phyloP scores from a whole-genome alignment of 441 rosid genomes.

The Rhodomyrtus psidioides region DNA sequence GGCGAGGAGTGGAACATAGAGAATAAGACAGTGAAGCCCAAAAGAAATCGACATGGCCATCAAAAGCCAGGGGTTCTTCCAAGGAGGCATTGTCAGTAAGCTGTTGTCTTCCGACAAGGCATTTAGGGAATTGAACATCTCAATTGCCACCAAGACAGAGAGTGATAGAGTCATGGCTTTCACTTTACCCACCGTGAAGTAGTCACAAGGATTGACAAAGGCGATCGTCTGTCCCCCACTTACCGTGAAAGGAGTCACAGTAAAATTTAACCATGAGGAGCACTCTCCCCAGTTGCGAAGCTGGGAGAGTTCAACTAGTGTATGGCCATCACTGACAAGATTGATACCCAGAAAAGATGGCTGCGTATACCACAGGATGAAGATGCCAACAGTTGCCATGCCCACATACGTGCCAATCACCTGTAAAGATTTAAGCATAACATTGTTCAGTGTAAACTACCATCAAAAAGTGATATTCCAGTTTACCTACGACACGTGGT shows the following conservation, averaged over 20 bases:
- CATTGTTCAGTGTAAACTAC: background rate
- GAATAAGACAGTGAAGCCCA: constrained; percentile 70
- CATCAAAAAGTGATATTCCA: background rate
- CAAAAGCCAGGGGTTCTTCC: constrained; percentile 92
- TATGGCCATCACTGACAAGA: constrained; percentile 65
- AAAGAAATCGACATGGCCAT: constrained; percentile 77
- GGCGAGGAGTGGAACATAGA: constrained; percentile 74
- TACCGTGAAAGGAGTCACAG: constrained; percentile 42
- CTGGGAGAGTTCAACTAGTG: constrained; percentile 54
- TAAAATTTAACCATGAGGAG: constrained; percentile 70
- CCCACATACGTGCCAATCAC: constrained; percentile 85
- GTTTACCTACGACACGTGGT: background rate
- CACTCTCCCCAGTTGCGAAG: constrained; percentile 78
- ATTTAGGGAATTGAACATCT: constrained; percentile 87
- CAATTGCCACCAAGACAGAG: constrained; percentile 83
- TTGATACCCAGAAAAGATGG: constrained; percentile 69
- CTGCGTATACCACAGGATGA: constrained; percentile 76
- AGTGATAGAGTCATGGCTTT: constrained; percentile 85
- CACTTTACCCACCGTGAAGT: constrained; percentile 71
- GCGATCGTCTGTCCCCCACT: constrained; percentile 40
- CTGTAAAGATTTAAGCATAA: constrained; percentile 16
- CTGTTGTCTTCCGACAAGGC: constrained; percentile 88
- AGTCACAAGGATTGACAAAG: constrained; percentile 70
- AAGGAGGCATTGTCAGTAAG: constrained; percentile 74
- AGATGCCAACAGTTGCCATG: constrained; percentile 82